Evolutionary conservation across 306 rosid genomes (phyloP), one percentile per base, ranked within the genome.

Genomic region (Corylus americana): DNA sequence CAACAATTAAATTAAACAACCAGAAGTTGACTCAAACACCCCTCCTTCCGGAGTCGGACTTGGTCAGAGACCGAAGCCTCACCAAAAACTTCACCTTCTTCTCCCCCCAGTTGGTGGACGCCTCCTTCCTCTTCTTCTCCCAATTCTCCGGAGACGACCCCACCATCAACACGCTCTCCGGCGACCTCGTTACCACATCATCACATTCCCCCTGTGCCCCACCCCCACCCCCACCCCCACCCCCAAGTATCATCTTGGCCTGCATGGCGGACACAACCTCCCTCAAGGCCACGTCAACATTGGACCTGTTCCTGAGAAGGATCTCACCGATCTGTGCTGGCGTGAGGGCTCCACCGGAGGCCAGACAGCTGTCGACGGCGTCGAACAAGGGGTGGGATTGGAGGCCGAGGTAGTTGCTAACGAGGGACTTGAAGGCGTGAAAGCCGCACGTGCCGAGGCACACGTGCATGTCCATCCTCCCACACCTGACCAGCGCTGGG

Each of bases 381-480:
- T 90, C 95, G 9, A 90, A 87, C 70, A 90, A 76, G 50, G 70
- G 79, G 75, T 91, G 93, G 20, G 89, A 69, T 1, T 89, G 97
- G 59, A 90, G 55, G 0, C 89, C 88, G 1, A 93, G 73, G 68
- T 93, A 93, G 80, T 93, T 93, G 76, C 70, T 86, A 8, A 74
- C 95, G 8, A 93, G 53, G 9, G 83, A 84, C 75, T 81, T 76
- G 18, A 93, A 91, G 5, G 98, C 98, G 16, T 87, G 92, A 5
- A 84, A 78, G 7, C 98, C 97, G 25, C 98, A 93, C 66, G 88
- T 83, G 85, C 95, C 89, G 17, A 93, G 90, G 83, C 84, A 86
- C 59, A 93, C 95, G 74, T 93, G 97, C 58, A 93, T 90, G 79
- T 93, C 98, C 98, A 93, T 93, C 14, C 98, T 81, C 2, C 98